Base-by-base conservation (phyloP, 192 early-diverging fungal species). In the Gonapodya prolifera region DNA sequence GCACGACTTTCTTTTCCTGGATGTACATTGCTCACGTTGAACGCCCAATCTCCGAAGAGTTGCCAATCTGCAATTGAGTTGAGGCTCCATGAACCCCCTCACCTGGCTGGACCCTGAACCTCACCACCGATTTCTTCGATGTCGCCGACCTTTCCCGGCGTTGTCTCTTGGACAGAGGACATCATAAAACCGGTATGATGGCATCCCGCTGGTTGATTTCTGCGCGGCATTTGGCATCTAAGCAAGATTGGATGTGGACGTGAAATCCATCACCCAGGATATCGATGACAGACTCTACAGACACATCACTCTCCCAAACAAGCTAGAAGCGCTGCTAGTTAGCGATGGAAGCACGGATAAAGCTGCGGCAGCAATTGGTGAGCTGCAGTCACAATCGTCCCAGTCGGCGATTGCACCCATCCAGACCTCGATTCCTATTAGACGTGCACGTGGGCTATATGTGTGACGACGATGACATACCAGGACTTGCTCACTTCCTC, bases 391-490 rank as follows among this genome's bases (percentile, higher is more conserved):
- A 61, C 8, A 23, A 16, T 8, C 23, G 23, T 23, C 45, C 8
- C 8, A 16, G 45, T 8, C 23, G 8, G 45, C 8, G 8, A 8
- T 23, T 16, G 8, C 8, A 8, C 8, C 8, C 23, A 16, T n/a
- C n/a, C n/a, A n/a, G n/a, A n/a, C n/a, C n/a, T n/a, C n/a, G n/a
- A n/a, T n/a, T n/a, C 91, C 94, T 1, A n/a, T 76, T 94, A 35
- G 93, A 94, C 84, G 91, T 94, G 31, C 89, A 94, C 80, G 92
- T 95, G 33, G 94, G 94, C 0, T 88, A 91, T 77, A 81, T 91
- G 69, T 84, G 83, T 75, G 94, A 95, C 81, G 91, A 91, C 13
- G 91, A 86, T 69, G 89, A 91, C 70, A 85, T 89, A 36, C 88
- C 90, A 76, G 94, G 94, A 1, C 83, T 95, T 61, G 93, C 93